Evolutionary conservation across 2,329 filamentous ascomycete genomes (phyloP), one percentile per base, ranked within the genome.

Genomic region (Venturia oleaginea): DNA sequence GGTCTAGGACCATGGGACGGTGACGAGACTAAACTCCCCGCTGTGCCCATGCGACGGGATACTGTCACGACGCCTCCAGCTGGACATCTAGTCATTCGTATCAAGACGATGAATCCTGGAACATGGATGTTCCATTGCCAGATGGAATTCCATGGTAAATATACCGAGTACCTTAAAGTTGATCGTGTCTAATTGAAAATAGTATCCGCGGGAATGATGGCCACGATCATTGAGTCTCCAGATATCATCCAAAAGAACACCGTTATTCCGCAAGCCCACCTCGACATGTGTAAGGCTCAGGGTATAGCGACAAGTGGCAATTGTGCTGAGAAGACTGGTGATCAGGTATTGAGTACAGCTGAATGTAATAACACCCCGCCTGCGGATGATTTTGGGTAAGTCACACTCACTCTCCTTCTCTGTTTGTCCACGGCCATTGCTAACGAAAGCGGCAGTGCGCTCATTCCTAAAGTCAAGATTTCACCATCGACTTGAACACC

Each of bases 271-370:
- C 71, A 79, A 37, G 80, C 86, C 65, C 85, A 89, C 69, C 76
- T 81, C 51, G 82, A 83, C 8, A 82, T 76, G 3, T 93, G 90
- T 71, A 76, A 76, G 6, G 81, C 78, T 0, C 78, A 72, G 0
- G 75, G 77, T 7, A 74, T 85, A 0, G 79, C 84, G 0, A 82
- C 77, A 0, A 70, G 71, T 3, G 91, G 91, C 4, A 94, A 94
- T 70, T 90, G 90, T 0, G 91, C 89, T 0, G 91, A 81, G 0
- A 91, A 92, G 70, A 86, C 83, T 0, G 73, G 75, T 0, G 75
- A 92, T 68, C 51, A 55, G 30, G 76, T 32, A 22, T 32, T 64
- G 19, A 40, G 63, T 57, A 37, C 57, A 24, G 34, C n/a, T 42
- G 38, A 37, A n/a, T 60, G 57, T 19, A 42, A 60, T 43, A 40